These are phyloP conservation scores for Phytopythium oedochilum DNA, from an alignment of 352 stramenopile genomes.

Conservation along the genomic window DNA sequence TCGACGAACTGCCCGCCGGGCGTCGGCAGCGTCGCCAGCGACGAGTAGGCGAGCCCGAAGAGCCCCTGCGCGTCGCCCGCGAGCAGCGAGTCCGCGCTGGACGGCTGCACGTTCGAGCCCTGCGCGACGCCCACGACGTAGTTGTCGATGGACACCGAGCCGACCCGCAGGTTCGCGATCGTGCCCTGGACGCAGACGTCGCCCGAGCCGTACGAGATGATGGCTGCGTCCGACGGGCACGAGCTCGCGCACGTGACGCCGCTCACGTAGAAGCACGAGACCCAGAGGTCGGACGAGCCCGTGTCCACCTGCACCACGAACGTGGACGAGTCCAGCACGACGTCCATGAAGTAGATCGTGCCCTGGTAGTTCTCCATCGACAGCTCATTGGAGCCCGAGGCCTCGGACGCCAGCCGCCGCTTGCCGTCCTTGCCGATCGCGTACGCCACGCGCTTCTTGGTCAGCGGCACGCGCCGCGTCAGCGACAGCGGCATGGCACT, in stretches of 20 bases:
- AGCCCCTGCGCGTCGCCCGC: conserved; percentile 49
- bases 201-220: conserved; percentile 65
- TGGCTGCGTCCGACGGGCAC: conserved; percentile 31
- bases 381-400: conserved; percentile 25
- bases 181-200: conserved; percentile 53
- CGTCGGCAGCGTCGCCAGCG: conserved; percentile 44
- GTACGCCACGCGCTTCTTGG: conserved; percentile 3
- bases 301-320: conserved; percentile 69
- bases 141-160: conserved; percentile 29
- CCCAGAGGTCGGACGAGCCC: conserved; percentile 73
- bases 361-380: conserved; percentile 48
- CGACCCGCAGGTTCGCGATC: conserved; percentile 36
- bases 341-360: conserved; percentile 60
- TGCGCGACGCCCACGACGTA: conserved; percentile 60
- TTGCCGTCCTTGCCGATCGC: conserved; percentile 2
- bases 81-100: conserved; percentile 28
- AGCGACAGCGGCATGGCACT: not conserved
- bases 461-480: conserved; percentile 4
- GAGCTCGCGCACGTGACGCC: conserved; percentile 26
- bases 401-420: conserved; percentile 18
- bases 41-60: conserved; percentile 55
- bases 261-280: conserved; percentile 57
- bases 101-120: conserved; percentile 39
- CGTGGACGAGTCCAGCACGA: conserved; percentile 31
- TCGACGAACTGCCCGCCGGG: conserved; percentile 46